Percentiles rank a stretch among this genome's conserved stretches.
Evolutionary conservation across 768 basidiomycete species (phyloP).

Genomic region (Phylloporus sp.): DNA sequence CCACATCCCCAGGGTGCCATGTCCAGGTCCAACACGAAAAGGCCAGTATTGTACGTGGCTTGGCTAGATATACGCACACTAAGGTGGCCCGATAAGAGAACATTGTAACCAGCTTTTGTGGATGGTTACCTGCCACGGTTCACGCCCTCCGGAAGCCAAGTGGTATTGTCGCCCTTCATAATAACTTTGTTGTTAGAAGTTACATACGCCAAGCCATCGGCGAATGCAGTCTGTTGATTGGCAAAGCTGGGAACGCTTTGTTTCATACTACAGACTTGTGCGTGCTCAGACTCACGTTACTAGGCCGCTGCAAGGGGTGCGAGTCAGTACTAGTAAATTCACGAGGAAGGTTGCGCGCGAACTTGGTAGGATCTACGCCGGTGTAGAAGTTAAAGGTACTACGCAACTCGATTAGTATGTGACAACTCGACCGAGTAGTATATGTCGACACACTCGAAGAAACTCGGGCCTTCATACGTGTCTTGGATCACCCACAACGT

Average conservation of each 20-base stretch:
- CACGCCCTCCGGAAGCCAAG: conserved; percentile 45
- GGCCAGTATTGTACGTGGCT: conserved; percentile 62
- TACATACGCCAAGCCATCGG: conserved; percentile 51
- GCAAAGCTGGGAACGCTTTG: conserved; percentile 49
- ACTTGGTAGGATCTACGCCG: conserved; percentile 62
- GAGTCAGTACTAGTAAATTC: conserved; percentile 11
- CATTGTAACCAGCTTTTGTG: not conserved
- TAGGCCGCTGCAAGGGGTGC: conserved; percentile 46
- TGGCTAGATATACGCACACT: conserved; percentile 76
- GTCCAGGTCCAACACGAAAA: conserved; percentile 80
- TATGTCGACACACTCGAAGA: conserved; percentile 58
- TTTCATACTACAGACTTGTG: conserved; percentile 2
- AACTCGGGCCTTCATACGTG: conserved; percentile 57
- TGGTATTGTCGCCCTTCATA: conserved; percentile 75
- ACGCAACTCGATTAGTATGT: conserved; percentile 4
- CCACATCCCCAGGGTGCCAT: conserved; percentile 90
- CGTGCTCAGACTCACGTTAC: conserved; percentile 51
- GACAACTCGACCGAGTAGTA: not conserved
- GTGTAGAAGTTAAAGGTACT: conserved; percentile 58
- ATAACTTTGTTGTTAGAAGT: conserved; percentile 54
- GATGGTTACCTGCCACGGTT: conserved; percentile 53
- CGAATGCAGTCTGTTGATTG: conserved; percentile 48
- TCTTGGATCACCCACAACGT: conserved; percentile 68
- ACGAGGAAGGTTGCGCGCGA: conserved; percentile 7
- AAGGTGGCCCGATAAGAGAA: not conserved